These are phyloP conservation scores for Pseudocercospora musae DNA, from an alignment of 2,329 filamentous ascomycete species.

Conservation along the genomic window DNA sequence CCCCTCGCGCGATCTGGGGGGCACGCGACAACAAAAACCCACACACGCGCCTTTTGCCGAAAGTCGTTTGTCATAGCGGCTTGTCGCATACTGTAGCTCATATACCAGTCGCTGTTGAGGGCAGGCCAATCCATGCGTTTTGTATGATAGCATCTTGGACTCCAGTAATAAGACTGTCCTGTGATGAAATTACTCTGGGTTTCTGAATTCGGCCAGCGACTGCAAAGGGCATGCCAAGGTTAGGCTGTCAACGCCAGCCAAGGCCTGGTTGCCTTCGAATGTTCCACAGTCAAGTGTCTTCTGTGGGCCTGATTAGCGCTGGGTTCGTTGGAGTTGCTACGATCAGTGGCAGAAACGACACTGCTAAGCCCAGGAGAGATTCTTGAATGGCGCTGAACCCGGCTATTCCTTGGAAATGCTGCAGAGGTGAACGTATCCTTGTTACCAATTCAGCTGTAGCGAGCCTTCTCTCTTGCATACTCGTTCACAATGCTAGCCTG, in stretches of 20 bases:
- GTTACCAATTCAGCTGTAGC: no score
- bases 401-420: no score
- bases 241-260: slow-evolving; percentile 2
- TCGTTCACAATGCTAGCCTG: no score
- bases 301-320: not conserved
- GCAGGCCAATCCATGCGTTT: slow-evolving; percentile 10
- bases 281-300: slow-evolving; percentile 13
- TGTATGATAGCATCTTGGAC: slow-evolving; percentile 9
- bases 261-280: slow-evolving; percentile 9
- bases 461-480: no score
- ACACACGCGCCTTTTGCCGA: no score
- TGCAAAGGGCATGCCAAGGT: slow-evolving; percentile 18
- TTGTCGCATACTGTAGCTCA: no score
- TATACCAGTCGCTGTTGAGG: slow-evolving; percentile 10
- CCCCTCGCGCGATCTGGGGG: no score
- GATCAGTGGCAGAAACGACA: not conserved
- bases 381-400: not conserved
- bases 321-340: not conserved
- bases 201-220: slow-evolving; percentile 9
- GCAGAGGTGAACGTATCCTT: no score
- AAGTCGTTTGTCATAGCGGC: no score
- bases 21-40: no score
- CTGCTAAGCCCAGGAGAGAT: not conserved
- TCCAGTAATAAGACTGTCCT: slow-evolving; percentile 9
- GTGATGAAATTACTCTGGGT: slow-evolving; percentile 2